Conservation (phyloP, 805 yeast genomes). For the Crinitomyces ghanaensis region DNA sequence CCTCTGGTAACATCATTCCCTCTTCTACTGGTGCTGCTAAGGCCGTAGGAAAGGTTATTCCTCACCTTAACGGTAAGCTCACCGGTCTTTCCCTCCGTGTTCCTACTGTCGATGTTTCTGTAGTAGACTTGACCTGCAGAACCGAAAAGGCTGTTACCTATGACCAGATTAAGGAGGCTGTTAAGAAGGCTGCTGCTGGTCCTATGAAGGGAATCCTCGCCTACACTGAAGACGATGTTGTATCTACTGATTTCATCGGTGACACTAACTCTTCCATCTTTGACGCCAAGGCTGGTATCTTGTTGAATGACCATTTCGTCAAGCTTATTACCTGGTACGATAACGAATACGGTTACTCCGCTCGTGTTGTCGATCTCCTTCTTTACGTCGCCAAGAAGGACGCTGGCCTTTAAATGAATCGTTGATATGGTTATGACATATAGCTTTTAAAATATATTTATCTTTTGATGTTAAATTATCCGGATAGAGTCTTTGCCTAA, state of each 20-base stretch:
- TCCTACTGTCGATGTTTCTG: conserved; percentile 88
- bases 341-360: conserved; percentile 92
- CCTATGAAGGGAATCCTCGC: conserved; percentile 72
- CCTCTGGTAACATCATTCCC: conserved; percentile 90
- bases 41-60: conserved; percentile 94
- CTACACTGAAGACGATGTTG: conserved; percentile 88
- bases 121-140: conserved; percentile 84
- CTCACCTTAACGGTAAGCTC: conserved; percentile 81
- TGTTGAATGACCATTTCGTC: conserved; percentile 77
- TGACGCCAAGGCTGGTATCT: conserved; percentile 86
- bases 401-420: conserved; percentile 8
- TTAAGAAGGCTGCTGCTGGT: conserved; percentile 70
- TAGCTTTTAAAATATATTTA: not conserved
- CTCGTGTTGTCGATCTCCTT: conserved; percentile 88
- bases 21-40: conserved; percentile 96
- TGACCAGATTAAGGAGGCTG: conserved; percentile 68
- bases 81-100: conserved; percentile 93
- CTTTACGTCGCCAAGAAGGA: conserved; percentile 62
- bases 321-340: conserved; percentile 93
- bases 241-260: conserved; percentile 78
- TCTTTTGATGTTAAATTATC: not conserved
- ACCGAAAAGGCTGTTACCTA: conserved; percentile 65
- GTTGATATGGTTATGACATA: not conserved
- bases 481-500: not conserved
- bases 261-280: conserved; percentile 80